Conservation (phyloP, 805 yeast genomes). For the Candida dajiaensis region DNA sequence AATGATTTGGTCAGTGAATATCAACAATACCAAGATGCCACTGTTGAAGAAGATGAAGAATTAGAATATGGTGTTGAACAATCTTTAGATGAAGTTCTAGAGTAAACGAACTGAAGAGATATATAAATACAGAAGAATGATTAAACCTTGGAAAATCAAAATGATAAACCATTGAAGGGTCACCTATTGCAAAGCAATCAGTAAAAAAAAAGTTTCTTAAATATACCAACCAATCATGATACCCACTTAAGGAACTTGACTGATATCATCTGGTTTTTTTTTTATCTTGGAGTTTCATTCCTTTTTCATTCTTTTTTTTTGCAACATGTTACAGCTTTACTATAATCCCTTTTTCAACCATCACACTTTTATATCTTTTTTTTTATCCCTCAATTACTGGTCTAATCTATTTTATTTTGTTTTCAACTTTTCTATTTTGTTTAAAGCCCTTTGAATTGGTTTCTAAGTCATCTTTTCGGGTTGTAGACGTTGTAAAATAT, state of each 20-base stretch:
- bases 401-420: neutral
- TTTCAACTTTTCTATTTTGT: neutral
- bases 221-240: neutral
- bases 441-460: neutral
- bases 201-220: neutral
- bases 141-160: neutral
- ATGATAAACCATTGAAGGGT: neutral
- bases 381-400: neutral
- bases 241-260: neutral
- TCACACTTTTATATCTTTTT: neutral
- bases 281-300: neutral
- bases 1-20: constrained; percentile 97
- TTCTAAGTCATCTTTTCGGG: neutral
- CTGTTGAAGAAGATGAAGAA: constrained; percentile 69
- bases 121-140: neutral
- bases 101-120: constrained; percentile 9
- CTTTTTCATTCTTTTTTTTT: neutral
- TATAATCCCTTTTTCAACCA: neutral
- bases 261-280: too few species aligned
- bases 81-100: constrained; percentile 26
- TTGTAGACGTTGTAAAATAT: too few species aligned
- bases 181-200: neutral
- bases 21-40: constrained; percentile 92
- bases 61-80: constrained; percentile 26
- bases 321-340: neutral